Percentiles rank a stretch among this genome's conserved stretches.
These are phyloP conservation scores for Gossypium lobatum DNA, from an alignment of 441 rosid species.

Conservation along the genomic window DNA sequence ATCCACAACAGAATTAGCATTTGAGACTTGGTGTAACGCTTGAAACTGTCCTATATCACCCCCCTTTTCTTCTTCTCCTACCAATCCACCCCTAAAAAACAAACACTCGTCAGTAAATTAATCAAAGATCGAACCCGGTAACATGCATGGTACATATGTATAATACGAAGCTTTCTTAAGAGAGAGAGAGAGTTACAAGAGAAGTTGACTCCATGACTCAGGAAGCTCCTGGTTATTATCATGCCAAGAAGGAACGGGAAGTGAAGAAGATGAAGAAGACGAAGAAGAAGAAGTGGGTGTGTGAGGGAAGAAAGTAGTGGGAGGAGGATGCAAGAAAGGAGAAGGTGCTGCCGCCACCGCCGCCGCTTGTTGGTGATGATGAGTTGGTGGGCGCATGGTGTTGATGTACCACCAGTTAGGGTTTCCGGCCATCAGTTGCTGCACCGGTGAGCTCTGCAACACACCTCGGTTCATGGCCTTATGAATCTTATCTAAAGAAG, in stretches of 20 bases:
- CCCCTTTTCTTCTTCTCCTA: conserved; percentile 54
- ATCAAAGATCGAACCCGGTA: conserved; percentile 3
- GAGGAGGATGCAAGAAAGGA: conserved; percentile 35
- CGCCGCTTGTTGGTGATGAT: conserved; percentile 37
- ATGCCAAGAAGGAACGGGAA: conserved; percentile 45
- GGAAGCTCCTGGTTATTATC: conserved; percentile 62
- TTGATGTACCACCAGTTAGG: conserved; percentile 73
- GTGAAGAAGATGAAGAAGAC: conserved; percentile 41
- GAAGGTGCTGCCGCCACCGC: conserved; percentile 14
- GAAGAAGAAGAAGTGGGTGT: conserved; percentile 34
- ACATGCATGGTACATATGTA: background rate
- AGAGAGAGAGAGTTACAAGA: conserved; percentile 44
- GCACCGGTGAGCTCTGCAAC: conserved; percentile 76
- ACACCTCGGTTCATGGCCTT: conserved; percentile 68
- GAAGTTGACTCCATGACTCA: conserved; percentile 87
- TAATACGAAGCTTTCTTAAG: background rate
- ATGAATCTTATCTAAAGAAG: background rate
- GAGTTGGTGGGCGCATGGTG: conserved; percentile 53
- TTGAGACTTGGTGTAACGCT: conserved; percentile 44
- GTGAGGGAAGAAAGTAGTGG: conserved; percentile 39
- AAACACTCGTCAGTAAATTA: background rate
- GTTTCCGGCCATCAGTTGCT: conserved; percentile 80
- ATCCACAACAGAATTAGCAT: conserved; percentile 25
- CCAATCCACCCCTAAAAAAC: conserved; percentile 60
- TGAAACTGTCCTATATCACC: conserved; percentile 42